A percentile compares a stretch with the other conserved stretches of the same genome.
Evolutionary conservation across 1,139 yeast genomes (phyloP).

Genomic region (Eremothecium cymbalariae): DNA sequence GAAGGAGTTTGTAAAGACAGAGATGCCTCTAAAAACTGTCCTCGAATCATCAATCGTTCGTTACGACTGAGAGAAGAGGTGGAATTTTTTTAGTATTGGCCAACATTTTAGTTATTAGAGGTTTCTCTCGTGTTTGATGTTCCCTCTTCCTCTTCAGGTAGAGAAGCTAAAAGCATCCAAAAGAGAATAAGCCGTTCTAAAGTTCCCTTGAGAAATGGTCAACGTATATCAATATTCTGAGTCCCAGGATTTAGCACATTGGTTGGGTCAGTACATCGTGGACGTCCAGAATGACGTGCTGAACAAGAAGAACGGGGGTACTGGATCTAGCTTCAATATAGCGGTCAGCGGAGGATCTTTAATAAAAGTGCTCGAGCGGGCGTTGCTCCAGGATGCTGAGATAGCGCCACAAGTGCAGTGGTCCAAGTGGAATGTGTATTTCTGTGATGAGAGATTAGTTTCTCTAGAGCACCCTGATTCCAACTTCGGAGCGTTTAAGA

Average conservation of each 20-base stretch:
- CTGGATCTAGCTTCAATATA: conserved; percentile 42
- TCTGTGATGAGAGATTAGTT: conserved; percentile 94
- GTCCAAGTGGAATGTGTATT: conserved; percentile 90
- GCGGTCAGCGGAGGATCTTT: conserved; percentile 91
- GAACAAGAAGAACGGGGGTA: conserved; percentile 22
- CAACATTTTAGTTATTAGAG: no score
- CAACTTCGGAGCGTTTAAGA: conserved; percentile 82
- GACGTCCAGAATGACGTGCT: conserved; percentile 49
- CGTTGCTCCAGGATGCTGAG: conserved; percentile 53
- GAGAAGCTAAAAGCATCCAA: no score
- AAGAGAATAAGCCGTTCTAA: no score
- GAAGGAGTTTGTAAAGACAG: no score
- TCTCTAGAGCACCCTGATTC: conserved; percentile 79
- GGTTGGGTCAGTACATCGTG: conserved; percentile 48
- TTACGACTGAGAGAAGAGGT: no score
- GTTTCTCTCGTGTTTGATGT: no score
- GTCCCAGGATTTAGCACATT: conserved; percentile 49
- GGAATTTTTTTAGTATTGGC: no score
- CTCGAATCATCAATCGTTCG: no score
- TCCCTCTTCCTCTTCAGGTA: no score
- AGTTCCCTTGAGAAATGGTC: no score
- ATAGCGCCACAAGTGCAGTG: conserved; percentile 53
- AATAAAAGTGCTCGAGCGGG: conserved; percentile 64
- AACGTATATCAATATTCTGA: conserved; percentile 46
- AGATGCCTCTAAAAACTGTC: no score